Conservation (phyloP, 192 early-diverging fungal genomes). For the Spinellus fusiger region DNA sequence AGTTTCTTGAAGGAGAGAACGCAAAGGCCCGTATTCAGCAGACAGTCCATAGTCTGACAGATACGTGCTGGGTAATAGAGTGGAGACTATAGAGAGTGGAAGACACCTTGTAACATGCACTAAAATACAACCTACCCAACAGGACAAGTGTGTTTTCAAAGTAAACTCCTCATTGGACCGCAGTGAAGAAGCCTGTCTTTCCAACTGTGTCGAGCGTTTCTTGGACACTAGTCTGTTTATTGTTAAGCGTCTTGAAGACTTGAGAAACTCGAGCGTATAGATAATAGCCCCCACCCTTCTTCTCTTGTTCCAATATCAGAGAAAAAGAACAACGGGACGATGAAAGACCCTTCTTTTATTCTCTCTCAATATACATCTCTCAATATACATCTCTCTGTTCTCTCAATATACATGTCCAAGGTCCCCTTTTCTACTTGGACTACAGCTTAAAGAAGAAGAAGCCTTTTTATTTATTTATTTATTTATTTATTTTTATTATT, state of each 20-base stretch:
- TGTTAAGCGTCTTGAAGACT: constrained; percentile 47
- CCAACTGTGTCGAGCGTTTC: constrained; percentile 69
- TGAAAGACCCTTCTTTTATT: neutral
- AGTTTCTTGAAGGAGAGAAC: constrained; percentile 32
- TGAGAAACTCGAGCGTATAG: constrained; percentile 28
- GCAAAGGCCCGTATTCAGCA: constrained; percentile 36
- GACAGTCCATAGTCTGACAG: constrained; percentile 38
- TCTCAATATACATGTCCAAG: too few species aligned
- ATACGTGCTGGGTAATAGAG: constrained; percentile 43
- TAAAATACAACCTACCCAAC: too few species aligned
- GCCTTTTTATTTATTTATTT: neutral
- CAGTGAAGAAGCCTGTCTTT: constrained; percentile 50
- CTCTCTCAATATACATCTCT: neutral
- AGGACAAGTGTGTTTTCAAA: constrained; percentile 36
- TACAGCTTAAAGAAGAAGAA: neutral
- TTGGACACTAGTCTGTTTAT: constrained; percentile 56
- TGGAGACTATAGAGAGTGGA: neutral
- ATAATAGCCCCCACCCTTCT: constrained; percentile 1
- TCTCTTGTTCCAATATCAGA: too few species aligned
- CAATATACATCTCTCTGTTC: too few species aligned
- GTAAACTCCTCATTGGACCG: constrained; percentile 44
- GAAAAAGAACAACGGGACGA: too few species aligned
- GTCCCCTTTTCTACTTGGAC: too few species aligned
- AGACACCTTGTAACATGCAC: neutral
- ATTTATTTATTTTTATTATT: neutral